Base-by-base conservation (phyloP, 495 filamentous ascomycete species). In the Penicillium flavigenum region DNA sequence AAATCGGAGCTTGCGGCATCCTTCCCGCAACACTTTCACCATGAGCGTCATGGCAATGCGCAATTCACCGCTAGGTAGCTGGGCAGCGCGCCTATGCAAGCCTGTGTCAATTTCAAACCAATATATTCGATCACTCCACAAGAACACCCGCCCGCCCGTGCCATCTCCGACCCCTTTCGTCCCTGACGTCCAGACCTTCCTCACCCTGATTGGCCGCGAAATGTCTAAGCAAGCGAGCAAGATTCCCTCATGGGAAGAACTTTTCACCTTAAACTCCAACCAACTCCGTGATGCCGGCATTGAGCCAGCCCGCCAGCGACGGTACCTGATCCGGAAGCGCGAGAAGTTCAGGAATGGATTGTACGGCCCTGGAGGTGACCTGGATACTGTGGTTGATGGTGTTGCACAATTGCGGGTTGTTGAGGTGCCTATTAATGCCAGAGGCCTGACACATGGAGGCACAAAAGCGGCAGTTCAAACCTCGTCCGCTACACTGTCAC, bases 101-200 rank as follows among this genome's bases (percentile, higher is more conserved):
- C 61, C 64, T 14, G 48, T 68, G 27, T 58, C 56, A 10, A 56
- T 70, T 26, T 64, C 67, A 45, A 63, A 57, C 34, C 68, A 72
- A 67, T 72, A 62, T 48, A 55, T 74, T 36, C 72, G 75, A 54
- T 63, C 61, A 12, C 54, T 78, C 22, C 72, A 76, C 54, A 66
- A 69, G 46, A 67, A 66, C 7, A 22, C 49, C 0, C 17, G 56
- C 10, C 61, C 63, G n/a, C 51, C 68, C 3, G 76, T 93, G 47
- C 93, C 93, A 3, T 53, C 75, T 9, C 85, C 90, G 5, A 97
- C 87, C 9, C 86, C 88, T 11, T 91, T 93, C 65, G 85, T 97
- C 47, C 94, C 94, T 11, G 88, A 98, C 66, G 83, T 88, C 51
- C 90, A 80, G 56, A 96, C 92, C 48, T 98, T 98, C 76, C 89